Percentiles rank a stretch among this genome's conserved stretches.
Evolutionary conservation across 2,329 filamentous ascomycete genomes (phyloP).

Genomic region (Ophiosphaerella herpotricha): DNA sequence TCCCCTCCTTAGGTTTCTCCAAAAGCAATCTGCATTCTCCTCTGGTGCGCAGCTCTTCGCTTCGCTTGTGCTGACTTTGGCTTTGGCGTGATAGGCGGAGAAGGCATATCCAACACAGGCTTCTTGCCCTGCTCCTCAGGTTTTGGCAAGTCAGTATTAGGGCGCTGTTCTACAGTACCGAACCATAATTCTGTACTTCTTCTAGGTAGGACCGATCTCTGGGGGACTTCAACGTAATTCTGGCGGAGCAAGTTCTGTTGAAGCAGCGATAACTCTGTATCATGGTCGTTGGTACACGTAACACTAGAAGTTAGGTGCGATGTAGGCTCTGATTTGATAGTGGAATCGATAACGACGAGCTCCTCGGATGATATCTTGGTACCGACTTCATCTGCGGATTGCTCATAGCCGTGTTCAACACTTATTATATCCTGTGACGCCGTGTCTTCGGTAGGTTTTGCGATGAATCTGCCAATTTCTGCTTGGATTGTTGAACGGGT

Average conservation of each 20-base stretch:
- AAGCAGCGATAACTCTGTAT: constrained; percentile 6
- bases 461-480: not conserved
- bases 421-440: not conserved
- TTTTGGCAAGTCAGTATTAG: too few relatives aligned
- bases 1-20: not conserved
- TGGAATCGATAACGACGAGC: not conserved
- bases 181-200: not conserved
- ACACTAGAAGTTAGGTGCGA: not conserved
- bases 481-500: not conserved
- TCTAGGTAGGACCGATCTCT: not conserved
- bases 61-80: constrained; percentile 30
- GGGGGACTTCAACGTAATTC: constrained; percentile 2
- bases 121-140: not conserved
- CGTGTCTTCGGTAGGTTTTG: not conserved
- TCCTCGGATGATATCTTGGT: too few relatives aligned
- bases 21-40: constrained; percentile 33
- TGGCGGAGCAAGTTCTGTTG: constrained; percentile 6
- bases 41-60: constrained; percentile 29
- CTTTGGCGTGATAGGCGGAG: not conserved
- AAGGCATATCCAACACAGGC: not conserved
- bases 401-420: too few relatives aligned
- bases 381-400: too few relatives aligned
- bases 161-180: too few relatives aligned
- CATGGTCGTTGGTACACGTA: not conserved
- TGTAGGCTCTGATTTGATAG: not conserved